These are phyloP conservation scores for Chaetothyriales sp. DNA, from an alignment of 2,329 filamentous ascomycete species.

Conservation along the genomic window DNA sequence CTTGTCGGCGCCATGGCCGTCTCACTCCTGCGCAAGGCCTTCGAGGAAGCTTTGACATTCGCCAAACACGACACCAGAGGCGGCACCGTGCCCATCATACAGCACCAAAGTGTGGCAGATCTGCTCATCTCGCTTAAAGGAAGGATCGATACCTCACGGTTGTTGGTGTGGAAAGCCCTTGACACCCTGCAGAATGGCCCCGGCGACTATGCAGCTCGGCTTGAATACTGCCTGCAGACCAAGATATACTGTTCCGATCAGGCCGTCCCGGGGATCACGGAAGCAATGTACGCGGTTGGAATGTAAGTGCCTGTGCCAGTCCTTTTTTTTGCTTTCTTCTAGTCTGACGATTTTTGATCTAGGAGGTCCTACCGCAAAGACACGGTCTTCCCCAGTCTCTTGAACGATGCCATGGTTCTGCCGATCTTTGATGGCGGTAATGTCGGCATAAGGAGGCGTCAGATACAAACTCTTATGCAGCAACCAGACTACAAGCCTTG, in stretches of 20 bases:
- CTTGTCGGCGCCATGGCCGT: constrained; percentile 41
- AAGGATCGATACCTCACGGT: constrained; percentile 34
- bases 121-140: constrained; percentile 39
- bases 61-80: constrained; percentile 33
- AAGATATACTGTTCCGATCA: constrained; percentile 39
- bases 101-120: constrained; percentile 38
- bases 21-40: constrained; percentile 38
- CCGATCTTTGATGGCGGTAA: constrained; percentile 42
- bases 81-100: constrained; percentile 31
- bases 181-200: constrained; percentile 29
- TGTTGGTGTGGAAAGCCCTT: constrained; percentile 39
- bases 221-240: constrained; percentile 35
- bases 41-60: constrained; percentile 37
- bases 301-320: constrained; percentile 20
- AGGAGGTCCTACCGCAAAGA: constrained; percentile 26
- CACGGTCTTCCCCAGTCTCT: constrained; percentile 29
- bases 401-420: constrained; percentile 33
- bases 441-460: constrained; percentile 35
- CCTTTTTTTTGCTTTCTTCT: too few relatives aligned
- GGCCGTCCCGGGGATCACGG: constrained; percentile 33
- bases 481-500: background rate
- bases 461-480: constrained; percentile 23
- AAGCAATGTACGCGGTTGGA: constrained; percentile 39
- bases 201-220: constrained; percentile 17
- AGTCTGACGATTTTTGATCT: too few relatives aligned